Evolutionary conservation across 306 rosid genomes (phyloP).

Genomic region (Sesbania bispinosa): DNA sequence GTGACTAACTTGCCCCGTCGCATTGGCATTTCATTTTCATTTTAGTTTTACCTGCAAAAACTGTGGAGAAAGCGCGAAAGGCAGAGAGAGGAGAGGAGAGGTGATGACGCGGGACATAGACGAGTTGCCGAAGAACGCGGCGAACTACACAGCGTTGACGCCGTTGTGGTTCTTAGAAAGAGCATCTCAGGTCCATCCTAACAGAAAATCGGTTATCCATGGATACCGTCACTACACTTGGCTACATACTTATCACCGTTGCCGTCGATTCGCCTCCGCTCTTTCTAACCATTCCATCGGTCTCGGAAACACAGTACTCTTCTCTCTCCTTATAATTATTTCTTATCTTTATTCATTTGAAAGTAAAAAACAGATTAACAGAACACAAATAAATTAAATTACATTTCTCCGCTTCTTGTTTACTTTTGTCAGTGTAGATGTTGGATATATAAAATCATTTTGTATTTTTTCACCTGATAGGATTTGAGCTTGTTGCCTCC

Average conservation of each 20-base stretch:
- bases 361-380: background rate
- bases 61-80: background rate
- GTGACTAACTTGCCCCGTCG: background rate
- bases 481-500: too few relatives aligned
- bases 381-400: too few relatives aligned
- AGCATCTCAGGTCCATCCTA: constrained; percentile 78
- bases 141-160: constrained; percentile 81
- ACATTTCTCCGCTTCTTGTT: background rate
- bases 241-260: constrained; percentile 77
- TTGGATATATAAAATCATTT: too few relatives aligned
- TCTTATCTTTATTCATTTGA: background rate
- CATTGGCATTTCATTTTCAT: too few relatives aligned
- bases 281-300: constrained; percentile 61
- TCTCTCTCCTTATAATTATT: background rate
- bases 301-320: constrained; percentile 64
- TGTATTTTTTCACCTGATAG: too few relatives aligned
- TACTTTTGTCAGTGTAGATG: too few relatives aligned
- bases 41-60: background rate
- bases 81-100: background rate
- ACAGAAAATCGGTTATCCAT: constrained; percentile 62
- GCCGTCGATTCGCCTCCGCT: constrained; percentile 85
- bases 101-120: constrained; percentile 55
- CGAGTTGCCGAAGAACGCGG: constrained; percentile 77
- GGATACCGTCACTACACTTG: constrained; percentile 81
- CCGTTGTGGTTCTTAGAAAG: constrained; percentile 88